Evolutionary conservation across 768 basidiomycete species (phyloP).

Genomic region (Thelephora aurantiotincta): DNA sequence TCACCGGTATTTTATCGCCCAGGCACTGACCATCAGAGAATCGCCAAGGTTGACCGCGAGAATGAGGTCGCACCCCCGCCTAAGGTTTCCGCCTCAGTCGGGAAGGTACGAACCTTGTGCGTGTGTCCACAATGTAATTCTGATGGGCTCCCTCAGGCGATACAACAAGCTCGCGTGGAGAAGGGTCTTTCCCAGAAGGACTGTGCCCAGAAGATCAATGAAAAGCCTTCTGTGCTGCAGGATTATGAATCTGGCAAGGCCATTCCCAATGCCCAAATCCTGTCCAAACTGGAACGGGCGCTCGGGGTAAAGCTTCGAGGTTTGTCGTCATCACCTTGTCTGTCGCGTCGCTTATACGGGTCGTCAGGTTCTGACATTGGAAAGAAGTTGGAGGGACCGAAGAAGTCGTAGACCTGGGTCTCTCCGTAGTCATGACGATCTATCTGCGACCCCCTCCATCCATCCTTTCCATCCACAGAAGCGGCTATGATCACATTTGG

Average conservation of each 20-base stretch:
- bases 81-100: constrained; percentile 60
- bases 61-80: constrained; percentile 90
- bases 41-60: constrained; percentile 88
- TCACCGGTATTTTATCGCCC: not conserved
- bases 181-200: constrained; percentile 83
- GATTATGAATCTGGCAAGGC: constrained; percentile 87
- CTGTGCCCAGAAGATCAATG: constrained; percentile 84
- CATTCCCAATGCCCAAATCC: constrained; percentile 74
- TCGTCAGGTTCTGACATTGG: constrained; percentile 62
- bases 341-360: not conserved
- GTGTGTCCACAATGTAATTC: constrained; percentile 1
- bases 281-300: constrained; percentile 76
- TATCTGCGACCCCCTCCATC: constrained; percentile 5
- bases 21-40: constrained; percentile 90
- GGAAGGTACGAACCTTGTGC: constrained; percentile 37
- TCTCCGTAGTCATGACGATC: constrained; percentile 14
- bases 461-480: no score
- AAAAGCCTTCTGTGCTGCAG: constrained; percentile 77
- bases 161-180: constrained; percentile 67
- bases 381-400: constrained; percentile 69
- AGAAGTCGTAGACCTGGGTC: constrained; percentile 41
- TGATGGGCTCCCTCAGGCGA: constrained; percentile 35
- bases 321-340: constrained; percentile 12
- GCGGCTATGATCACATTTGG: constrained; percentile 9
- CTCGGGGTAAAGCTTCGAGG: constrained; percentile 86